Evolutionary conservation across 805 yeast genomes (phyloP).

Genomic region (Saccharomyces mikatae): DNA sequence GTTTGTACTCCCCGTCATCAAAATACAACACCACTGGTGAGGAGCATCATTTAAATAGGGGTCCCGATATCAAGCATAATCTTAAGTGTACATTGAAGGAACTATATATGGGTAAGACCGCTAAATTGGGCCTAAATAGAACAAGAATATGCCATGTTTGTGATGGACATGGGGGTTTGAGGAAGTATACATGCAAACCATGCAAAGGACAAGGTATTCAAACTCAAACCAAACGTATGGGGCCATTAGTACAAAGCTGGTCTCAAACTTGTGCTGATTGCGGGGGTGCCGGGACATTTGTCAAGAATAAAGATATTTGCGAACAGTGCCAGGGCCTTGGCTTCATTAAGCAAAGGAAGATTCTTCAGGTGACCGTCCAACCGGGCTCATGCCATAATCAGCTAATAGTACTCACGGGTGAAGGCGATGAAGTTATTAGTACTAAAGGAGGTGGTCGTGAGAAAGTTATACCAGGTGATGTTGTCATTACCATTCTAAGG

Average conservation of each 20-base stretch:
- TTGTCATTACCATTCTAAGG: conserved; percentile 41
- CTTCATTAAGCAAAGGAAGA: conserved; percentile 39
- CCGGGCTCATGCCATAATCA: conserved; percentile 52
- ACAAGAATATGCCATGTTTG: conserved; percentile 44
- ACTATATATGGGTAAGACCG: conserved; percentile 47
- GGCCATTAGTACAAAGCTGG: conserved; percentile 36
- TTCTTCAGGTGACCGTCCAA: conserved; percentile 44
- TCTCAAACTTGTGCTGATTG: conserved; percentile 40
- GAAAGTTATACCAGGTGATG: conserved; percentile 55
- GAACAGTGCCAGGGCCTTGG: conserved; percentile 39
- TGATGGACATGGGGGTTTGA: conserved; percentile 42
- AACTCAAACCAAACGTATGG: conserved; percentile 37
- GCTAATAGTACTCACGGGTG: conserved; percentile 44
- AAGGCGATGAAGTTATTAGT: conserved; percentile 53
- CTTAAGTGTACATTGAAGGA: conserved; percentile 47
- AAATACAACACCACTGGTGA: not conserved
- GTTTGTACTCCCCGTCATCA: not conserved
- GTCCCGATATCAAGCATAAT: conserved; percentile 50
- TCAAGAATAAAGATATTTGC: conserved; percentile 33
- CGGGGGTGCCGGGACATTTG: conserved; percentile 34
- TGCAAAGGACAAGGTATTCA: conserved; percentile 40
- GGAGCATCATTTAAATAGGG: conserved; percentile 16
- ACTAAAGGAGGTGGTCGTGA: conserved; percentile 23
- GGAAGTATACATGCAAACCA: conserved; percentile 25
- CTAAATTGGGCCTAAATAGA: conserved; percentile 48